Conservation (phyloP, 192 early-diverging fungal species). For the Fimicolochytrium jonesii region DNA sequence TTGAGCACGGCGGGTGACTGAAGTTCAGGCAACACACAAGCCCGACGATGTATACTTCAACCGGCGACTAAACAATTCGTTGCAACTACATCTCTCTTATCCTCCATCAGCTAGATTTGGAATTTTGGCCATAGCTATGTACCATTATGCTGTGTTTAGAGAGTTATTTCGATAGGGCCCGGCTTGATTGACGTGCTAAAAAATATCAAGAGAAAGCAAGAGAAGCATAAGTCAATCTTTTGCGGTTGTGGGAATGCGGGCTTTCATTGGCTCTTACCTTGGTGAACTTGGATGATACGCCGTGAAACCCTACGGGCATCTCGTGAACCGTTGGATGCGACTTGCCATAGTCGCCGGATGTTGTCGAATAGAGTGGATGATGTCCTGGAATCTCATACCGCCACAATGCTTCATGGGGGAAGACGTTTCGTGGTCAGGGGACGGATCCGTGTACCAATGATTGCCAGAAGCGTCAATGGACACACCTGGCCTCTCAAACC, state of each 20-base stretch:
- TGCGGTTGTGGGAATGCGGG: too few relatives aligned
- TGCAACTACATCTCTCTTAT: too few relatives aligned
- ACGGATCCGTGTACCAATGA: not conserved
- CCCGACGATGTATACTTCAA: too few relatives aligned
- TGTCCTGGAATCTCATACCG: constrained; percentile 11
- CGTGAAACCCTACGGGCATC: constrained; percentile 49
- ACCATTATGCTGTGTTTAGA: constrained; percentile 29
- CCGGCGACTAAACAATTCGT: too few relatives aligned
- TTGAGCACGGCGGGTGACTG: too few relatives aligned
- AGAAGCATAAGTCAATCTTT: too few relatives aligned
- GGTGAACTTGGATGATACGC: constrained; percentile 43
- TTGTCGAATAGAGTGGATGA: constrained; percentile 48
- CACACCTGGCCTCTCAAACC: constrained; percentile 47
- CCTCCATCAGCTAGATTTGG: too few relatives aligned
- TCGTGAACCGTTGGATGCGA: constrained; percentile 46
- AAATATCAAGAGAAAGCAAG: too few relatives aligned
- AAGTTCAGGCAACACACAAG: too few relatives aligned
- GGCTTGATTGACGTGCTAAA: constrained; percentile 38
- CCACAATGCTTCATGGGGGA: constrained; percentile 4
- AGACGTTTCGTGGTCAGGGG: not conserved
- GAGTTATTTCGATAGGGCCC: constrained; percentile 45
- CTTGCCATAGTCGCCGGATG: constrained; percentile 40
- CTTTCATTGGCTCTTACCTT: too few relatives aligned
- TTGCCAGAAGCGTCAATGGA: constrained; percentile 1
- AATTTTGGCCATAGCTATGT: too few relatives aligned